phyloP scores from a whole-genome alignment of 163 green algal species.

The Scenedesmus sp. region DNA sequence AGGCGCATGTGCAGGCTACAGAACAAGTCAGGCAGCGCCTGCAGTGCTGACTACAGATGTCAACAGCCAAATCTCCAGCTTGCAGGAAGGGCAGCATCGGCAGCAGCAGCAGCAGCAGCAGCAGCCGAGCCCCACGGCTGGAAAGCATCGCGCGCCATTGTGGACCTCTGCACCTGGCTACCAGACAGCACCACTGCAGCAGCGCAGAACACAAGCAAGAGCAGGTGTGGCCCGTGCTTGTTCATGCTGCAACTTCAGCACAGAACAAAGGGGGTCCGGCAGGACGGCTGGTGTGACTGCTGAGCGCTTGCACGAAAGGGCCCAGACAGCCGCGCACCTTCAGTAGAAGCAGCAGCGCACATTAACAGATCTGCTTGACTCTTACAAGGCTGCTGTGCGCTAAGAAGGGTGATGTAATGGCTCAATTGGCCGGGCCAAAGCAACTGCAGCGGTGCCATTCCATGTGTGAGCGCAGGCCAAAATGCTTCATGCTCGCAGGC shows the following conservation, averaged over 20 bases:
- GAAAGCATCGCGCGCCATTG: not conserved
- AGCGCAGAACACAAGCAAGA: not conserved
- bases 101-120: not conserved
- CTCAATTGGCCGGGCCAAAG: too few relatives aligned
- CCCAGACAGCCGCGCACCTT: too few relatives aligned
- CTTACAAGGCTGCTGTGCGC: too few relatives aligned
- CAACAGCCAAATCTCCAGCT: not conserved
- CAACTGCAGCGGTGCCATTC: too few relatives aligned
- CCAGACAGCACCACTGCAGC: not conserved
- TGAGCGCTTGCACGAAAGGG: too few relatives aligned
- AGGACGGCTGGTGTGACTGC: too few relatives aligned
- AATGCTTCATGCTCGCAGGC: not conserved
- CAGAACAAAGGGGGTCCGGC: too few relatives aligned
- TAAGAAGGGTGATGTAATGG: too few relatives aligned
- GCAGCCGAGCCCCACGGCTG: not conserved
- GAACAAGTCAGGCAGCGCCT: not conserved
- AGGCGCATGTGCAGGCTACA: conserved; percentile 11
- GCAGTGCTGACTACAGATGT: not conserved
- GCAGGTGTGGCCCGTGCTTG: not conserved
- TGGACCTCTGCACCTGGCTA: conserved; percentile 17
- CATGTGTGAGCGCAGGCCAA: too few relatives aligned
- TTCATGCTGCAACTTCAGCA: not conserved
- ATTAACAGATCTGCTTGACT: too few relatives aligned
- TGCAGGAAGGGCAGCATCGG: not conserved
- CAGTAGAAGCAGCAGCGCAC: too few relatives aligned